Evolutionary conservation across 1,139 yeast species (phyloP).

Genomic region (Candida tetrigidarum): DNA sequence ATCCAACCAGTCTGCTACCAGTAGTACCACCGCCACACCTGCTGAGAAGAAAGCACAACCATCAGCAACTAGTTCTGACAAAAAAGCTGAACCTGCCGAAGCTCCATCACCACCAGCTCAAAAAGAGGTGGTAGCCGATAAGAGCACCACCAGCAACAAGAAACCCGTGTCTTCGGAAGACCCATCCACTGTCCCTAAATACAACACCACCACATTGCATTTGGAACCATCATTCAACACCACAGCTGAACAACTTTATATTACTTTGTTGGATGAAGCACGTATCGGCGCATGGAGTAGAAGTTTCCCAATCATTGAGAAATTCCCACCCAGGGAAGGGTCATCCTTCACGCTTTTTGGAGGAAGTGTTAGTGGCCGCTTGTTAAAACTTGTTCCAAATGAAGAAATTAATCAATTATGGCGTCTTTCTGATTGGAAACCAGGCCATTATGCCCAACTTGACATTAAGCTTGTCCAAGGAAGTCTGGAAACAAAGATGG

Average conservation of each 20-base stretch:
- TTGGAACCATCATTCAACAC: conserved; percentile 85
- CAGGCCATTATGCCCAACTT: conserved; percentile 75
- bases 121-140: conserved; percentile 11
- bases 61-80: conserved; percentile 18
- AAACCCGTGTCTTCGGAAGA: background rate
- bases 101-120: conserved; percentile 10
- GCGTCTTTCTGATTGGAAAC: conserved; percentile 90
- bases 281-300: conserved; percentile 92
- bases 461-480: conserved; percentile 74
- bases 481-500: conserved; percentile 77
- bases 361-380: conserved; percentile 82
- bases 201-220: conserved; percentile 80
- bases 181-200: conserved; percentile 47
- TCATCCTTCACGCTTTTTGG: conserved; percentile 76
- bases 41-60: conserved; percentile 11
- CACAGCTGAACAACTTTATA: conserved; percentile 81
- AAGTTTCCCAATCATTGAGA: conserved; percentile 63
- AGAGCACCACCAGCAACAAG: background rate
- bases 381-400: conserved; percentile 60
- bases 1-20: conserved; percentile 60
- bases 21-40: no score
- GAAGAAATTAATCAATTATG: conserved; percentile 72
- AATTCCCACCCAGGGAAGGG: conserved; percentile 58
- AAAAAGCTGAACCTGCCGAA: conserved; percentile 20
- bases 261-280: conserved; percentile 73